Base-by-base conservation (phyloP, 2,329 filamentous ascomycete species). In the Aspergillus sp. region DNA sequence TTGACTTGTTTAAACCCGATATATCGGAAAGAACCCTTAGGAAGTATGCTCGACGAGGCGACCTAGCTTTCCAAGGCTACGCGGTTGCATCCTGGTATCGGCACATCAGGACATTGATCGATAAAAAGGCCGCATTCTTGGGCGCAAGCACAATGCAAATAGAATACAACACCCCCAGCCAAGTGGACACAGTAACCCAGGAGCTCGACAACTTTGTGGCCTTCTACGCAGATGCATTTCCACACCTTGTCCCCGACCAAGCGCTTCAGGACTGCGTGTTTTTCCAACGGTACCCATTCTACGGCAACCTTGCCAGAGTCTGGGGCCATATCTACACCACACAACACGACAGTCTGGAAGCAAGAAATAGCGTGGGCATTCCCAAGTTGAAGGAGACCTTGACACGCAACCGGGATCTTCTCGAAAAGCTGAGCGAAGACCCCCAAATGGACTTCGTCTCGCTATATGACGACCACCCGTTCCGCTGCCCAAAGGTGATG, bases 11-110 rank as follows among this genome's bases (percentile, higher is more conserved):
- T n/a, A 42, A 36, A 17, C 9, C 15, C 26, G 30, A 53, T 5
- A 43, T 41, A 9, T 26, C 49, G 11, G 18, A 45, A 13, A 9
- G 1, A 2, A n/a, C 20, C 2, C 49, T 57, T 24, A 43, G 44
- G 3, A 13, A 36, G 2, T 48, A 42, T 32, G 50, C 50, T 26
- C 7, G 17, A 11, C 3, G 49, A 2, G 49, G 55, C 12, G 49
- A 57, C 9, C 38, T 53, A 24, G 49, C 43, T 9, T 48, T 57
- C 24, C 55, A 57, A 7, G 55, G 54, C 18, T 57, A 57, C 6
- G 55, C 49, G 1, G 43, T 45, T 4, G 17, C 55, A 24, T 24
- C 17, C 8, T 57, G 55, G 55, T 49, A 34, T 38, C 9, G 53
- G 22, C 55, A 57, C 22, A 30, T 57, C 22, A 32, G 26, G 18